phyloP scores from a whole-genome alignment of 305 asterid genomes.

The Caryopteris hybrid region DNA sequence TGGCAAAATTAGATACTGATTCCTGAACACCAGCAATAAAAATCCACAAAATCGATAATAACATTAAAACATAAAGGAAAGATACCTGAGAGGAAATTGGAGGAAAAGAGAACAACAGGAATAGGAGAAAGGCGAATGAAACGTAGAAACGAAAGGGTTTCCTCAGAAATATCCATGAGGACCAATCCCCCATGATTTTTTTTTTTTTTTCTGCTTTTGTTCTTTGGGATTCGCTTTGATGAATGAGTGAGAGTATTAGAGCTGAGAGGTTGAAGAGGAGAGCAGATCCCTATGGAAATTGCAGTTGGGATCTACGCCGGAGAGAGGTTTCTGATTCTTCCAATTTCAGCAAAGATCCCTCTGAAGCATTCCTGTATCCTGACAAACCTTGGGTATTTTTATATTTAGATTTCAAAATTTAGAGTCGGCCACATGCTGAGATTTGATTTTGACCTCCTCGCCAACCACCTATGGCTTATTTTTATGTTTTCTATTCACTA shows the following conservation, averaged over 20 bases:
- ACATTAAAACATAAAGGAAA: neutral
- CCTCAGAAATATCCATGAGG: conserved; percentile 14
- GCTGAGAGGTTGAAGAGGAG: neutral
- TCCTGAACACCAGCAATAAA: conserved; percentile 14
- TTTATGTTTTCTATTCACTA: too few relatives aligned
- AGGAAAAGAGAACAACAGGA: conserved; percentile 24
- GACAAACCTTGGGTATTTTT: neutral
- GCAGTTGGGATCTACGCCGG: conserved; percentile 14
- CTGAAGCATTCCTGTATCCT: neutral
- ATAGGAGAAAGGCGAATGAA: conserved; percentile 26
- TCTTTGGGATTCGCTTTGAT: neutral
- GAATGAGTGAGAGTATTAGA: neutral
- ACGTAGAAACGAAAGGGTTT: conserved; percentile 16
- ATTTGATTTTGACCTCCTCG: neutral
- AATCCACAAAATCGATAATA: neutral
- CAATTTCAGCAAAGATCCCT: conserved; percentile 21
- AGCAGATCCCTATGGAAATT: neutral
- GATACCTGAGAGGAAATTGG: conserved; percentile 49
- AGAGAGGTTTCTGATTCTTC: conserved; percentile 10
- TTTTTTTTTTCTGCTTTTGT: conserved; percentile 4
- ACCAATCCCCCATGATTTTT: conserved; percentile 34
- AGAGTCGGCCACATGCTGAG: neutral
- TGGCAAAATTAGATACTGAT: neutral
- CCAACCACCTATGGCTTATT: too few relatives aligned
- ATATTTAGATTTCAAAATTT: neutral